Conservation (phyloP, 202 grass and related monocot species). For the Sporobolus alterniflorus region DNA sequence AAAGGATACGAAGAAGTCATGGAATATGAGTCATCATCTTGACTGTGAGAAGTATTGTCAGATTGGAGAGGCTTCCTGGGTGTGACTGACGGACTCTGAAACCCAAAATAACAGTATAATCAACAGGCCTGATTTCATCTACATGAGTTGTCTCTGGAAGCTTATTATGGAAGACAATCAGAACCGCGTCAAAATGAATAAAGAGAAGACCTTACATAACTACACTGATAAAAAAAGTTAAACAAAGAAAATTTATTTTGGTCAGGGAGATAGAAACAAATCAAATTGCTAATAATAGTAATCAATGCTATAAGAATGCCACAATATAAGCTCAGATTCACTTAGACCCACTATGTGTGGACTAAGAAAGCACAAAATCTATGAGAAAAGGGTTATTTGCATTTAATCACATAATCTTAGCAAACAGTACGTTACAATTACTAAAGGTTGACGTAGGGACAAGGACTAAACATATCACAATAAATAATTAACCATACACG, state of each 20-base stretch:
- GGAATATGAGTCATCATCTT: constrained; percentile 83
- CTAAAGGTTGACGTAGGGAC: background rate
- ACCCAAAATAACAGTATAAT: constrained; percentile 23
- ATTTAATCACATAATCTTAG: background rate
- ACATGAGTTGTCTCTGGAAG: background rate
- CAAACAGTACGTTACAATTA: background rate
- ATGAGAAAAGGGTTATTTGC: background rate
- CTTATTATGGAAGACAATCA: background rate
- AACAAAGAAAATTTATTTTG: background rate
- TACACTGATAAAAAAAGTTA: background rate
- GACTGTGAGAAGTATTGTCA: constrained; percentile 70
- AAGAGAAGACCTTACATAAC: background rate
- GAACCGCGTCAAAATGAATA: background rate
- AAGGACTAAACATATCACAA: background rate
- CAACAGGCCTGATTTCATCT: constrained; percentile 26
- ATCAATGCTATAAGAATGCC: background rate
- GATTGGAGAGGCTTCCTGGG: constrained; percentile 73
- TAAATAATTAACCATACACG: background rate
- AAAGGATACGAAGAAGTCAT: constrained; percentile 86
- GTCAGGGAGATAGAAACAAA: background rate
- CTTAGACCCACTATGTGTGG: background rate
- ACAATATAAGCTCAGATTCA: background rate
- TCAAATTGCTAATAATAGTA: no score
- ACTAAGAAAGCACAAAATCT: background rate
- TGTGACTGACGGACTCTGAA: constrained; percentile 60